Base-by-base conservation (phyloP, 2,329 filamentous ascomycete genomes). In the Pyricularia sp. region DNA sequence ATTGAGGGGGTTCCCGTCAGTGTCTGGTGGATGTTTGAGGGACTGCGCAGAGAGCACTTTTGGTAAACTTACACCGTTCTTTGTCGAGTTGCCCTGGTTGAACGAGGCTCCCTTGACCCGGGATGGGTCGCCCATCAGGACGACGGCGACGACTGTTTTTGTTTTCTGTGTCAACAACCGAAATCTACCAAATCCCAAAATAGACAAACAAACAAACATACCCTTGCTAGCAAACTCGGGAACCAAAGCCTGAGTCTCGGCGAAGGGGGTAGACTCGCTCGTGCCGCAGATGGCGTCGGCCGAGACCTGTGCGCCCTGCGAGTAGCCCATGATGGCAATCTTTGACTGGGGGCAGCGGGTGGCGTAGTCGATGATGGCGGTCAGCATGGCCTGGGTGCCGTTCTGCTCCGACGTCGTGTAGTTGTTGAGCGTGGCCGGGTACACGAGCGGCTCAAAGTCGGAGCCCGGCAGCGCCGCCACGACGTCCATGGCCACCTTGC, bases 241-340 rank as follows among this genome's bases (percentile, higher is more conserved):
- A 3, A 73, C 64, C 12, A 74, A 70, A 12, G 71, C 30, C 12
- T 71, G 69, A 28, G 70, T 66, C 20, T 67, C 70, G 68, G 63
- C 31, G 14, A 75, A 75, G 4, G 58, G 58, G 2, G 70, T 69
- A 4, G 59, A 30, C 31, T 72, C 70, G n/a, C 69, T 71, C 23
- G 73, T 72, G 65, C 72, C 74, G 66, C 75, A 73, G 17, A 73
- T 72, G 42, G 77, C 71, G 33, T 79, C 77, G 66, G 75, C 74
- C 2, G 71, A 73, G 2, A 74, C 72, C 70, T 78, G 63, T 70
- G 77, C 73, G 73, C 74, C 84, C 78, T 88, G 86, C 1, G 85
- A 88, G 77, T 89, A 90, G 4, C 88, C 87, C 28, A 89, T 82
- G 12, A 89, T 76, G 1, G 89, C 84, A 28, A 90, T 80, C 74